Conservation (phyloP, 148 eudicot genomes). For the Oxyria digyna region DNA sequence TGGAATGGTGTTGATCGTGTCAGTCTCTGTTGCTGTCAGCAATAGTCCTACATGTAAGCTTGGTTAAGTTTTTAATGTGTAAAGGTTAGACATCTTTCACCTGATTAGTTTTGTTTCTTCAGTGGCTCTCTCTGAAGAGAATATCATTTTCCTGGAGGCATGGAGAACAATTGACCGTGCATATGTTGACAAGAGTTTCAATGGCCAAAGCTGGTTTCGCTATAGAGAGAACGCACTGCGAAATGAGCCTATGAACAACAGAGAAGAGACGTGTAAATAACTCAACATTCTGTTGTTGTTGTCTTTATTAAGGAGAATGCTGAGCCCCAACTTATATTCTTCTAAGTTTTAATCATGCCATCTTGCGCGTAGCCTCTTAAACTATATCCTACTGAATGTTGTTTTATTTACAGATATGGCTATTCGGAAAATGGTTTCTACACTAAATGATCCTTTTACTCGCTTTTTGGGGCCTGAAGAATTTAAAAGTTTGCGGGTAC, state of each 20-base stretch:
- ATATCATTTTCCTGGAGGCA: constrained; percentile 90
- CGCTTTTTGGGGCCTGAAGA: constrained; percentile 93
- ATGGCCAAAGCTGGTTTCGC: constrained; percentile 99
- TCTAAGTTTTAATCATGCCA: no score
- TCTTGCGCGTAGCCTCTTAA: no score
- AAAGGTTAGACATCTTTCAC: not conserved
- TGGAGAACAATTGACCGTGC: constrained; percentile 98
- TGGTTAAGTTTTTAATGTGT: not conserved
- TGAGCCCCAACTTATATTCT: not conserved
- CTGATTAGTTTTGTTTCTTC: constrained; percentile 13
- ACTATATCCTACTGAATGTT: not conserved
- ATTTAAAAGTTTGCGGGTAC: constrained; percentile 74
- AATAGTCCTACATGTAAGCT: constrained; percentile 76
- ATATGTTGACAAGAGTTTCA: constrained; percentile 85
- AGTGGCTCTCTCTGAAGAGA: constrained; percentile 92
- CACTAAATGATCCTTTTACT: constrained; percentile 93
- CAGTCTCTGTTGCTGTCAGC: constrained; percentile 40
- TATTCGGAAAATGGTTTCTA: constrained; percentile 78
- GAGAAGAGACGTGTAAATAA: constrained; percentile 81
- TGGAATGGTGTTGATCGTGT: constrained; percentile 52
- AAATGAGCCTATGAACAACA: constrained; percentile 76
- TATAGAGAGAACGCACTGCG: constrained; percentile 91
- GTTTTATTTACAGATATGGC: constrained; percentile 47
- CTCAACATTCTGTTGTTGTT: not conserved
- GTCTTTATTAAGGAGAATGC: not conserved